A percentile compares a stretch with the other conserved stretches of the same genome.
phyloP scores from a whole-genome alignment of 306 rosid genomes.

The Trifolium fragiferum region DNA sequence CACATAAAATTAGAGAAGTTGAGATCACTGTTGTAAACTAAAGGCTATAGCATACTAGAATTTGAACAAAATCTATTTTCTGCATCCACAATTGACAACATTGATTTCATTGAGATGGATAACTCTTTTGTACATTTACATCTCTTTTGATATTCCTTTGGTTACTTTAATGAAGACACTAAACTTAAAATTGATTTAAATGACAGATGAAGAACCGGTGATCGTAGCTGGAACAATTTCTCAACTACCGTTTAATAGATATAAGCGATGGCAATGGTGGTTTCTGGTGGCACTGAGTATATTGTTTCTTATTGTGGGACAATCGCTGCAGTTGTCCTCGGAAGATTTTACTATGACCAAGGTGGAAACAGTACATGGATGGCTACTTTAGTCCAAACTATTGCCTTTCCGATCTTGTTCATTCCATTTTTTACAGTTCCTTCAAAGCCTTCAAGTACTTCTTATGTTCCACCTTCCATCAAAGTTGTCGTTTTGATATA shows the following conservation, averaged over 20 bases:
- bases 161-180: background rate
- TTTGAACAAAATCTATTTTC: background rate
- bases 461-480: conserved; percentile 46
- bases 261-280: conserved; percentile 89
- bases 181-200: conserved; percentile 4
- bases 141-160: background rate
- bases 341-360: conserved; percentile 82
- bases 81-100: too few relatives aligned
- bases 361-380: conserved; percentile 95
- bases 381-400: conserved; percentile 92
- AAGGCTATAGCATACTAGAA: too few relatives aligned
- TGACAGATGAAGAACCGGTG: conserved; percentile 66
- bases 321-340: conserved; percentile 85
- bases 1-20: too few relatives aligned
- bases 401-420: conserved; percentile 70
- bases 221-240: conserved; percentile 44
- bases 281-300: conserved; percentile 67
- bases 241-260: conserved; percentile 47
- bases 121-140: background rate
- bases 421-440: conserved; percentile 60
- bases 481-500: conserved; percentile 51
- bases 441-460: conserved; percentile 41
- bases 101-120: too few relatives aligned
- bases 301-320: conserved; percentile 71
- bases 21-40: too few relatives aligned